Conservation (phyloP, 2,329 filamentous ascomycete genomes). For the Xylariales sp. region DNA sequence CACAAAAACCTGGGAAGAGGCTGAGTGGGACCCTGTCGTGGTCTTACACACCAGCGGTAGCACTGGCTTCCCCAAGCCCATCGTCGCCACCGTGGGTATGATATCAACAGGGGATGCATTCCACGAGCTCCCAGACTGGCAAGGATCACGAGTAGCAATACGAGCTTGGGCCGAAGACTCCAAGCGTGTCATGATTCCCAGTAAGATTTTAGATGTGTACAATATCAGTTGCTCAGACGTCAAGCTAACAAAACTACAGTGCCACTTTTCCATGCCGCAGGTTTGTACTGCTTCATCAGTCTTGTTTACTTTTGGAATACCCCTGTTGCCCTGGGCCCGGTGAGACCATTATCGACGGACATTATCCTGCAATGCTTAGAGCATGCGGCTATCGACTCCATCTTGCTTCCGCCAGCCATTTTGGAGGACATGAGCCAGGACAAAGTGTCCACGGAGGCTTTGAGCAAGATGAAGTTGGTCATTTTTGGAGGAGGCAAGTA, state of each 20-base stretch:
- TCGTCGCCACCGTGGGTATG: constrained; percentile 32
- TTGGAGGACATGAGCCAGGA: constrained; percentile 38
- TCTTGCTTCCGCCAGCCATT: constrained; percentile 32
- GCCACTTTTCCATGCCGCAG: constrained; percentile 36
- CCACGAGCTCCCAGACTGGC: constrained; percentile 14
- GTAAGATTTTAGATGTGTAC: too few species aligned
- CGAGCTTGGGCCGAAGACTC: not conserved
- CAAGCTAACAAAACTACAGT: constrained; percentile 18
- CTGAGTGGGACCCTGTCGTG: constrained; percentile 33
- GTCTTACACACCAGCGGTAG: constrained; percentile 43
- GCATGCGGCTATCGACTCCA: constrained; percentile 19
- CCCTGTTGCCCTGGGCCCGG: constrained; percentile 23
- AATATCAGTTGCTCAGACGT: not conserved
- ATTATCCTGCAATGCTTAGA: constrained; percentile 25
- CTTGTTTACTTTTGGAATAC: constrained; percentile 24
- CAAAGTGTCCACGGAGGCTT: constrained; percentile 20
- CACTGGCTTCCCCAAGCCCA: constrained; percentile 41
- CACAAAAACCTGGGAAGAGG: constrained; percentile 35
- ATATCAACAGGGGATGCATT: constrained; percentile 24
- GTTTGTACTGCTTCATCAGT: constrained; percentile 19
- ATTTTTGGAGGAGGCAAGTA: constrained; percentile 33
- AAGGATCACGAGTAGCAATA: constrained; percentile 8
- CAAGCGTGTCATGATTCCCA: constrained; percentile 2
- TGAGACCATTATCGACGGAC: constrained; percentile 29
- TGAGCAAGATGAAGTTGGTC: constrained; percentile 29